Conservation (phyloP, 495 filamentous ascomycete genomes). For the Saxophila tyrrhenica region DNA sequence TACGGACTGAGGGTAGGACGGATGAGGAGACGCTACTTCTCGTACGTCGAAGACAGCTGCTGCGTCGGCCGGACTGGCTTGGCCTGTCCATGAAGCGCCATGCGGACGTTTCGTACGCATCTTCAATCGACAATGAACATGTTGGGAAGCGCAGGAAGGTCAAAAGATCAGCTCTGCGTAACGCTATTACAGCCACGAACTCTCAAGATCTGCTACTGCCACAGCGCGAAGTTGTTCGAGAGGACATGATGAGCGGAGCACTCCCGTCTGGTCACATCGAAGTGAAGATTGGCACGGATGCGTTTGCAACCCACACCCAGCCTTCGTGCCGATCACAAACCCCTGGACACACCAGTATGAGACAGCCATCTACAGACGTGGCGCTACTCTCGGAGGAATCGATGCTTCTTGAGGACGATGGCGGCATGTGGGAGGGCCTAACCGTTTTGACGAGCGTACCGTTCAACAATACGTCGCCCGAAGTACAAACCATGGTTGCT, state of each 20-base stretch:
- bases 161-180: not conserved
- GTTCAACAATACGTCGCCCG: too few relatives aligned
- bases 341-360: conserved; percentile 8
- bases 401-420: conserved; percentile 26
- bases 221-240: conserved; percentile 1
- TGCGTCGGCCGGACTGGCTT: conserved; percentile 26
- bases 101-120: conserved; percentile 19
- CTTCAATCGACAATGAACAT: conserved; percentile 17
- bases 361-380: conserved; percentile 4
- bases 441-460: too few relatives aligned
- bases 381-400: conserved; percentile 21
- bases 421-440: not conserved
- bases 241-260: conserved; percentile 17
- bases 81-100: conserved; percentile 21
- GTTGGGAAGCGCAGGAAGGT: conserved; percentile 30
- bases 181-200: not conserved
- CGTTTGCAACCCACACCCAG: conserved; percentile 21
- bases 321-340: conserved; percentile 11
- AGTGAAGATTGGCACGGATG: conserved; percentile 27
- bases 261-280: conserved; percentile 12
- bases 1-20: too few relatives aligned
- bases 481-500: not conserved
- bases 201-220: not conserved
- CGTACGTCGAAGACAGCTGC: conserved; percentile 20
- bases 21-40: conserved; percentile 17